Percentiles rank a stretch among this genome's conserved stretches.
Conservation (phyloP, 768 basidiomycete genomes). For the Coprinellus micaceus region DNA sequence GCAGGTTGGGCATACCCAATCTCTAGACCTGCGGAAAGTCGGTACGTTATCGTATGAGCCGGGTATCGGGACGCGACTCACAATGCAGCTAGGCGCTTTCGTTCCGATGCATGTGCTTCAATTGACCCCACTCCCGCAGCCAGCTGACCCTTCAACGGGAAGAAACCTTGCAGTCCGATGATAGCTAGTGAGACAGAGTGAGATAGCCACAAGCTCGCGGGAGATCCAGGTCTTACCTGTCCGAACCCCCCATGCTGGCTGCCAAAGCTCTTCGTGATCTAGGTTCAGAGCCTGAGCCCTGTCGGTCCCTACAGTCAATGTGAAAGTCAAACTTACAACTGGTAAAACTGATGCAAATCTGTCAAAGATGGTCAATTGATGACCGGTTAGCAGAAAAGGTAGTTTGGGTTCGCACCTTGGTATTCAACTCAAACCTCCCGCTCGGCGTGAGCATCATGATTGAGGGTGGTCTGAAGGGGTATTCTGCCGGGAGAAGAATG, state of each 20-base stretch:
- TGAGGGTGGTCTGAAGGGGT: conserved; percentile 94
- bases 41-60: background rate
- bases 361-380: background rate
- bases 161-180: conserved; percentile 85
- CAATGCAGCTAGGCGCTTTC: conserved; percentile 75
- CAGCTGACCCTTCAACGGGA: conserved; percentile 82
- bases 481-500: conserved; percentile 85
- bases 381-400: conserved; percentile 1
- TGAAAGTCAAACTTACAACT: conserved; percentile 48
- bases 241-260: conserved; percentile 96
- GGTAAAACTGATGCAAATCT: conserved; percentile 94
- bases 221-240: conserved; percentile 55
- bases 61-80: conserved; percentile 34
- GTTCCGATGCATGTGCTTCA: conserved; percentile 70
- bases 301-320: background rate
- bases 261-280: conserved; percentile 98
- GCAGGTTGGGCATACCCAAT: conserved; percentile 79
- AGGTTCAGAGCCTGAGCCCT: conserved; percentile 13
- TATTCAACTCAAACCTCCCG: conserved; percentile 94
- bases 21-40: conserved; percentile 56
- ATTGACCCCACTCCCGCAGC: conserved; percentile 86
- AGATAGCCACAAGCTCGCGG: background rate
- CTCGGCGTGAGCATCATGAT: conserved; percentile 95
- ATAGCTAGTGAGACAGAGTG: conserved; percentile 49
- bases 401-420: conserved; percentile 59